Percentiles rank a stretch among this genome's conserved stretches.
Conservation (phyloP, 805 yeast species). For the Schwanniomyces yamadae region DNA sequence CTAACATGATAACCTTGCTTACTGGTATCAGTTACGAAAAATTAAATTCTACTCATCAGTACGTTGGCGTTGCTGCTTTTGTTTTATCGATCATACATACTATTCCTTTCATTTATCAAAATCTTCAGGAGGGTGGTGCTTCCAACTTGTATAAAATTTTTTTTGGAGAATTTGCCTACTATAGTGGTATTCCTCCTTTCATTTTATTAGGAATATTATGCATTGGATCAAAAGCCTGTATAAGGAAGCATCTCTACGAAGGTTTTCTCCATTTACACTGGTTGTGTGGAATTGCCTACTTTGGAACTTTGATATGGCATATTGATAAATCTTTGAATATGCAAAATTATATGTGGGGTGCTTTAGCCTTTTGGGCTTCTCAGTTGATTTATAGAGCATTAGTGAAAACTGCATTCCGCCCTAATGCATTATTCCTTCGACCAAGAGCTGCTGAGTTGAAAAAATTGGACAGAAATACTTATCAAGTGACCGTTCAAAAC, state of each 20-base stretch:
- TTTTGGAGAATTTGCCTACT: slow-evolving; percentile 17
- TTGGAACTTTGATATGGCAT: slow-evolving; percentile 49
- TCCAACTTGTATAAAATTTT: slow-evolving; percentile 16
- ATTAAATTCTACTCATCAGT: slow-evolving; percentile 51
- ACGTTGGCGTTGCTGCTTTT: slow-evolving; percentile 41
- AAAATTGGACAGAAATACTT: slow-evolving; percentile 24
- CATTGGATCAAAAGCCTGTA: slow-evolving; percentile 36
- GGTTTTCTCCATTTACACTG: slow-evolving; percentile 53
- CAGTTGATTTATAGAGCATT: slow-evolving; percentile 48
- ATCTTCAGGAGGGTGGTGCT: slow-evolving; percentile 49
- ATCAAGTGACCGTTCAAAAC: slow-evolving; percentile 34
- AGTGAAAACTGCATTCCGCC: slow-evolving; percentile 46
- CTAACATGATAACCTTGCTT: slow-evolving; percentile 46
- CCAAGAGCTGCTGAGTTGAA: slow-evolving; percentile 33
- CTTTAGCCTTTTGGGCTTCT: slow-evolving; percentile 50
- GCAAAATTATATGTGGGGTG: slow-evolving; percentile 47
- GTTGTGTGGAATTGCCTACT: slow-evolving; percentile 49
- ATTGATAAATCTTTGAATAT: slow-evolving; percentile 31
- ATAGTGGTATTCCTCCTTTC: slow-evolving; percentile 51
- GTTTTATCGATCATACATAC: slow-evolving; percentile 49
- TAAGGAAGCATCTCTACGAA: slow-evolving; percentile 46
- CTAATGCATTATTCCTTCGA: slow-evolving; percentile 38
- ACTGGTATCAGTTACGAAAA: slow-evolving; percentile 59
- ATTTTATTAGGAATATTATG: slow-evolving; percentile 45
- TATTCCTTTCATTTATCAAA: slow-evolving; percentile 49